A percentile compares a stretch with the other conserved stretches of the same genome.
These are phyloP conservation scores for Tylopilus plumbeoviolaceoides DNA, from an alignment of 768 basidiomycete genomes.

Conservation along the genomic window DNA sequence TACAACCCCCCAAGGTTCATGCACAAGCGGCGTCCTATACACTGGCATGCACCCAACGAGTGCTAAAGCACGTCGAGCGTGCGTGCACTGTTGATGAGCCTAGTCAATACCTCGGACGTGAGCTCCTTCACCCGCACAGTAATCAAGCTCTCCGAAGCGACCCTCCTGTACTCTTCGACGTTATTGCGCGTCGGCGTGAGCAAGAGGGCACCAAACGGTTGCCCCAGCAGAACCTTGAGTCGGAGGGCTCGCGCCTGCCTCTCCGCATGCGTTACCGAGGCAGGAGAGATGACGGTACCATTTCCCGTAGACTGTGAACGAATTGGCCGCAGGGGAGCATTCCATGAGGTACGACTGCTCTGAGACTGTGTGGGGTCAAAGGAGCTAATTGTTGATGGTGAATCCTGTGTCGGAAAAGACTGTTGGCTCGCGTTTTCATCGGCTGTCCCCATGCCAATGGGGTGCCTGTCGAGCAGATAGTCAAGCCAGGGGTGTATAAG, in stretches of 20 bases:
- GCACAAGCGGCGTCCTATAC: too few relatives aligned
- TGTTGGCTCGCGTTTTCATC: not conserved
- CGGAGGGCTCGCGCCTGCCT: not conserved
- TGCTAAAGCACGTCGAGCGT: not conserved
- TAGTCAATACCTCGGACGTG: not conserved
- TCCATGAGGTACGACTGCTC: too few relatives aligned
- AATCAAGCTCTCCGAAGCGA: not conserved
- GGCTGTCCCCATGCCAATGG: not conserved
- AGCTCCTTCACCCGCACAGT: not conserved
- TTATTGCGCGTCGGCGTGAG: not conserved
- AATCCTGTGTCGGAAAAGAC: not conserved
- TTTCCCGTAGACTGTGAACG: too few relatives aligned
- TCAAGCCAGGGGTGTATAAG: not conserved
- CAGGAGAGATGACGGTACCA: not conserved
- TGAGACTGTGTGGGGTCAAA: not conserved
- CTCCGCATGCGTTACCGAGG: not conserved
- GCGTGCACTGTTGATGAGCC: not conserved
- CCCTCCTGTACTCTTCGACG: not conserved
- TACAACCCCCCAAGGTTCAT: too few relatives aligned
- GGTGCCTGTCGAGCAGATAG: not conserved
- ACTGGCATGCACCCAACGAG: too few relatives aligned
- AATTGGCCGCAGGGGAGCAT: not conserved
- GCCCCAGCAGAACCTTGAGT: not conserved
- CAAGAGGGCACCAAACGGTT: not conserved
- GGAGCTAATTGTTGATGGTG: too few relatives aligned